Evolutionary conservation across 2,329 filamentous ascomycete genomes (phyloP).

Genomic region (Teratosphaeria destructans): DNA sequence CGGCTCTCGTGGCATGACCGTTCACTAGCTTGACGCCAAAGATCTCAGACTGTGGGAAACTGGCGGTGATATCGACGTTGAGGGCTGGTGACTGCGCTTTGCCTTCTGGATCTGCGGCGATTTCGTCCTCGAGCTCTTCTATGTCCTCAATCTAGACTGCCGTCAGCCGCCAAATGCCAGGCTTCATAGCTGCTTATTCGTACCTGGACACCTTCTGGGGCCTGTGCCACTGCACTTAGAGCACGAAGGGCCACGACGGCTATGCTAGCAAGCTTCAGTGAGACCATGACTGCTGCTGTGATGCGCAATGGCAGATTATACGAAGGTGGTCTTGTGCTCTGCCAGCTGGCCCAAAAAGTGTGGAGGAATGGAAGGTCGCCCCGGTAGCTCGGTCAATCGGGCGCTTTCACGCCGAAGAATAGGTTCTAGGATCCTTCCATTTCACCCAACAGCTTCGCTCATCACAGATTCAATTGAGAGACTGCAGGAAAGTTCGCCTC

Average conservation of each 20-base stretch:
- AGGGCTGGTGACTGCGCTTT: conserved; percentile 47
- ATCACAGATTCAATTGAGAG: no score
- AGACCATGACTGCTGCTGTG: conserved; percentile 48
- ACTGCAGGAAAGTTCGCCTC: no score
- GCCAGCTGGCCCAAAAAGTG: neutral
- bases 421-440: no score
- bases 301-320: conserved; percentile 7
- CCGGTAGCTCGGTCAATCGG: neutral
- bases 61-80: conserved; percentile 45
- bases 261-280: conserved; percentile 60
- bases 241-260: conserved; percentile 61
- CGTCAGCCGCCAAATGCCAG: conserved; percentile 12
- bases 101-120: conserved; percentile 7
- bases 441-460: no score
- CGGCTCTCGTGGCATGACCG: conserved; percentile 70
- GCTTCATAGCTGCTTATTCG: conserved; percentile 14
- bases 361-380: neutral
- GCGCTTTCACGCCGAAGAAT: no score
- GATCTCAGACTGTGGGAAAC: conserved; percentile 61
- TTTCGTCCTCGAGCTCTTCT: conserved; percentile 4
- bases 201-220: conserved; percentile 15
- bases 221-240: conserved; percentile 53
- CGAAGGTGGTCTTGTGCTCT: neutral
- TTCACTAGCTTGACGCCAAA: conserved; percentile 96
- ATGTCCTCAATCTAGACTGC: conserved; percentile 12